Percentiles rank a stretch among this genome's conserved stretches.
Evolutionary conservation across 495 filamentous ascomycete species (phyloP).

Genomic region (Neurospora sp.): DNA sequence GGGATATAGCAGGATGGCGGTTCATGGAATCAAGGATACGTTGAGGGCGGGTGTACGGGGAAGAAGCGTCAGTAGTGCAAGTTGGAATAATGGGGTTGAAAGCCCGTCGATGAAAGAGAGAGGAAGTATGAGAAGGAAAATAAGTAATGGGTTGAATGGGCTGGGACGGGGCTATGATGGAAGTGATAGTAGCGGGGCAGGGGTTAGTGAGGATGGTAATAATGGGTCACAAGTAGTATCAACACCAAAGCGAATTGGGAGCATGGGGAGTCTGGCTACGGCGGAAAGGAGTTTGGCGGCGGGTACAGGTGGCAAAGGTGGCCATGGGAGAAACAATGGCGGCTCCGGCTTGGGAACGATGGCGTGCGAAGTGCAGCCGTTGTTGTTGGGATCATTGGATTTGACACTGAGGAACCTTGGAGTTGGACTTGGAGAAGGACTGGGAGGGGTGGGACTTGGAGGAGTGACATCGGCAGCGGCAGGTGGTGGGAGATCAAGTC

Average conservation of each 20-base stretch:
- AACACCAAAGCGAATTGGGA: slow-evolving; percentile 1
- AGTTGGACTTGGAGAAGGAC: not conserved
- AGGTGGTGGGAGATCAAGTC: not conserved
- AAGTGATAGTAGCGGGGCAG: not conserved
- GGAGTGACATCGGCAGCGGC: not conserved
- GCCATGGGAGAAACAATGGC: not conserved
- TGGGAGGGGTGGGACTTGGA: not conserved
- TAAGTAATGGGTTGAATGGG: not conserved
- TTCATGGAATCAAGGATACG: not conserved
- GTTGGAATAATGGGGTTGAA: not conserved
- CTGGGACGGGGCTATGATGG: not conserved
- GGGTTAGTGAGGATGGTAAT: not conserved
- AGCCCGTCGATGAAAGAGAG: not conserved
- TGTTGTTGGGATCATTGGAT: not conserved
- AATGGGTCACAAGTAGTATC: not conserved
- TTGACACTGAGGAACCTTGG: not conserved
- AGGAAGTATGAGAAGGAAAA: not conserved
- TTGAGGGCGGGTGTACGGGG: not conserved
- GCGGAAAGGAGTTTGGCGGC: not conserved
- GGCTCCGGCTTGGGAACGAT: not conserved
- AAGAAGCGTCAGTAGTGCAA: not conserved
- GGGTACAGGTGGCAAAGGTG: not conserved
- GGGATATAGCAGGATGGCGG: not conserved
- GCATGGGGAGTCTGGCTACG: not conserved
- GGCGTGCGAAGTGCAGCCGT: not conserved